Percentiles rank a stretch among this genome's conserved stretches.
phyloP scores from a whole-genome alignment of 2,329 filamentous ascomycete genomes.

The Zymoseptoria brevis region DNA sequence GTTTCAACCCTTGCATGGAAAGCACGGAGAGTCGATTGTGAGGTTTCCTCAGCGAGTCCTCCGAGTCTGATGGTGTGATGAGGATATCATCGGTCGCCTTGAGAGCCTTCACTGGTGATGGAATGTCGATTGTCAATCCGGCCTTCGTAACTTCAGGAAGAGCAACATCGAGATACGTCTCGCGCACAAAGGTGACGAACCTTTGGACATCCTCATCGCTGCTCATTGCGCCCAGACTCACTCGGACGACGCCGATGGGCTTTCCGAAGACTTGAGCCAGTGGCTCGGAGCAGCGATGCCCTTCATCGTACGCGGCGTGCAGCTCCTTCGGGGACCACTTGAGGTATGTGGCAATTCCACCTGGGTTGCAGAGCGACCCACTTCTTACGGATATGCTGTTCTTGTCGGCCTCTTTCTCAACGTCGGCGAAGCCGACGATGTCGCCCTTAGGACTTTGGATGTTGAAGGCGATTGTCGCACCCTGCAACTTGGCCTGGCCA shows the following conservation, averaged over 20 bases:
- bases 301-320: slow-evolving; percentile 70
- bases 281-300: slow-evolving; percentile 73
- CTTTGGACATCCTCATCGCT: slow-evolving; percentile 61
- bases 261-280: slow-evolving; percentile 76
- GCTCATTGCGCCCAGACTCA: slow-evolving; percentile 83
- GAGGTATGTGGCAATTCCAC: slow-evolving; percentile 66
- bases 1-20: neutral
- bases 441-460: slow-evolving; percentile 58
- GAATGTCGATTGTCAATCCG: neutral
- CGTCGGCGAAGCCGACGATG: slow-evolving; percentile 71
- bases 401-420: slow-evolving; percentile 73
- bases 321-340: slow-evolving; percentile 69
- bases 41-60: neutral
- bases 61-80: neutral
- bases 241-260: slow-evolving; percentile 75
- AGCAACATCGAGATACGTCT: slow-evolving; percentile 17
- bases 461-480: slow-evolving; percentile 77
- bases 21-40: neutral
- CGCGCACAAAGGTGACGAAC: slow-evolving; percentile 45
- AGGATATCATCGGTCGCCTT: neutral
- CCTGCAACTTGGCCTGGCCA: slow-evolving; percentile 43
- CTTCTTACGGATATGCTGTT: slow-evolving; percentile 75
- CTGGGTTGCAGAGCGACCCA: slow-evolving; percentile 83
- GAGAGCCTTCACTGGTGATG: neutral
- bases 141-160: neutral